Evolutionary conservation across 129 eudicot genomes (phyloP).

Genomic region (Saussurea involucrata): DNA sequence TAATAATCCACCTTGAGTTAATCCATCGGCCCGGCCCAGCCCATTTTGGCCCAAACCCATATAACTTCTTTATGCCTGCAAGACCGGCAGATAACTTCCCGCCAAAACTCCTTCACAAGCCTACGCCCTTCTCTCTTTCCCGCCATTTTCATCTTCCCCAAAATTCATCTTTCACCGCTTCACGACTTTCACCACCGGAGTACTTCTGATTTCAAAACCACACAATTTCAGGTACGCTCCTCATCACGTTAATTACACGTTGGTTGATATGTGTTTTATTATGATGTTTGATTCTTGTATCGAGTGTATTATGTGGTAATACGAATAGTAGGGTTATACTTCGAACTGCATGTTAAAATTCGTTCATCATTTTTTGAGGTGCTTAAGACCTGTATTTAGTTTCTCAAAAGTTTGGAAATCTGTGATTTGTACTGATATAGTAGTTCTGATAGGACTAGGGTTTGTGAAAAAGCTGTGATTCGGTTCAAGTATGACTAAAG

Average conservation of each 20-base stretch:
- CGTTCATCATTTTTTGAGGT: not conserved
- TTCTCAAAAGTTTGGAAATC: not conserved
- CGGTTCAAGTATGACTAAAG: constrained; percentile 39
- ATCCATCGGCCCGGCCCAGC: not conserved
- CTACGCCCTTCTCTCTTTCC: not conserved
- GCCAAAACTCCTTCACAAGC: not conserved
- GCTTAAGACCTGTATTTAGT: not conserved
- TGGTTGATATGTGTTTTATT: not conserved
- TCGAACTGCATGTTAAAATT: not conserved
- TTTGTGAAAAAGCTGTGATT: constrained; percentile 6
- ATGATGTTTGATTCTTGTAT: not conserved
- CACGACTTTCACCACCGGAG: not conserved
- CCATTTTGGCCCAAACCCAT: not conserved
- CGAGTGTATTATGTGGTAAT: not conserved
- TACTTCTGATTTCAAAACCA: not conserved
- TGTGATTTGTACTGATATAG: not conserved
- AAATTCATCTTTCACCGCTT: not conserved
- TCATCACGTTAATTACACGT: not conserved
- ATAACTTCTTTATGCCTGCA: not conserved
- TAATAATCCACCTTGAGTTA: too few relatives aligned
- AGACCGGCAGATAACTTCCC: not conserved
- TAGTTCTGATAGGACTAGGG: not conserved
- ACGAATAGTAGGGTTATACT: not conserved
- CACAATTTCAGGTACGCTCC: not conserved
- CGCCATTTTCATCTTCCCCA: not conserved